phyloP scores from a whole-genome alignment of 73 alveolate species.

The Breviolum minutum region DNA sequence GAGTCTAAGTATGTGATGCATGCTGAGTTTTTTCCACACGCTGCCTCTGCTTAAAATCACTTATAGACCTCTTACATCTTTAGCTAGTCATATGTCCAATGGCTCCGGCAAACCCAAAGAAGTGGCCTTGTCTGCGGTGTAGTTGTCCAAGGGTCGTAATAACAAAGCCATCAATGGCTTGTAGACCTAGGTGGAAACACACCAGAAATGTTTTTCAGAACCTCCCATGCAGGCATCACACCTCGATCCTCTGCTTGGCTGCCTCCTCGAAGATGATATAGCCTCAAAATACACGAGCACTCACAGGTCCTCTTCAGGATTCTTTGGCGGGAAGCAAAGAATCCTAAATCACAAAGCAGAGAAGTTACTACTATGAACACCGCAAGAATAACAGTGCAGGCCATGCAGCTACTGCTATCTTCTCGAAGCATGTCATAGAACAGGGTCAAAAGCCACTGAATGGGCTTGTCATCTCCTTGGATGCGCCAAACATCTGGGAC shows the following conservation, averaged over 20 bases:
- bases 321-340: no score
- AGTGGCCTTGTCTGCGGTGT: neutral
- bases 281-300: neutral
- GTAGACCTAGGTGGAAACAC: slow-evolving; percentile 13
- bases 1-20: no score
- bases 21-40: no score
- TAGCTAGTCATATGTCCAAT: no score
- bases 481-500: neutral
- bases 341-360: no score
- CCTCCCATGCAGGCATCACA: neutral
- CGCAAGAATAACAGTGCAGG: no score
- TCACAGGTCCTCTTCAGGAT: no score
- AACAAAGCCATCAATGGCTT: slow-evolving; percentile 78
- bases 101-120: no score
- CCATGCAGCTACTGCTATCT: slow-evolving; percentile 66
- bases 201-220: neutral
- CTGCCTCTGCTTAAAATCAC: no score
- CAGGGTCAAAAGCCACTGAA: slow-evolving; percentile 85
- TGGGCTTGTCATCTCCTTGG: slow-evolving; percentile 83
- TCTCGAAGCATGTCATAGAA: slow-evolving; percentile 93
- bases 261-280: slow-evolving; percentile 76
- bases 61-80: no score
- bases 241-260: slow-evolving; percentile 61
- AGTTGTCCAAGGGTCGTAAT: slow-evolving; percentile 58
- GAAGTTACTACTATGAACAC: no score